Evolutionary conservation across 2,329 filamentous ascomycete species (phyloP).

Genomic region (Leptographium lundbergii): DNA sequence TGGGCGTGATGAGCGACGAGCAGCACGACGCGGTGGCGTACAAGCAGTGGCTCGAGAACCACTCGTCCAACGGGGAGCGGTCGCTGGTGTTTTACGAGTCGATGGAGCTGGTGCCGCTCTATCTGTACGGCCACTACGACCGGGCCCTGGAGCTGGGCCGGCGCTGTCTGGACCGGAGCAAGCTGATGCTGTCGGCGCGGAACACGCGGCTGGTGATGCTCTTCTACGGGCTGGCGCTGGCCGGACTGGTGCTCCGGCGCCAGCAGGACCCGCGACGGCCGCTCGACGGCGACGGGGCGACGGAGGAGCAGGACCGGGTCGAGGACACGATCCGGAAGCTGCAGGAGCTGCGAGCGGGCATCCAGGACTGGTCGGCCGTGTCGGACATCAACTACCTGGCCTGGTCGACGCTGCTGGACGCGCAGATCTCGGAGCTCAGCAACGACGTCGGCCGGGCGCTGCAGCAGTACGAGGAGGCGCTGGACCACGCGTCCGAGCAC

Average conservation of each 20-base stretch:
- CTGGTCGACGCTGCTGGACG: slow-evolving; percentile 56
- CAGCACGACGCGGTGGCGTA: slow-evolving; percentile 47
- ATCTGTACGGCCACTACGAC: slow-evolving; percentile 50
- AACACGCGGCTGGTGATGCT: slow-evolving; percentile 44
- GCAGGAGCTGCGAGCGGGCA: slow-evolving; percentile 41
- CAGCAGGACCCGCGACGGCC: slow-evolving; percentile 33
- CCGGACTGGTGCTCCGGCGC: slow-evolving; percentile 36
- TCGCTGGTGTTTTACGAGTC: slow-evolving; percentile 57
- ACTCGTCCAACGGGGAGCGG: slow-evolving; percentile 45
- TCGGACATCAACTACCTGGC: slow-evolving; percentile 59
- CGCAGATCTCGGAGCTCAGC: slow-evolving; percentile 53
- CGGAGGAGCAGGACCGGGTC: slow-evolving; percentile 15
- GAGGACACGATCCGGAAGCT: slow-evolving; percentile 40
- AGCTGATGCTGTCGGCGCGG: slow-evolving; percentile 45
- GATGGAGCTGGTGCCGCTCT: slow-evolving; percentile 49
- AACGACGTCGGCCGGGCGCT: slow-evolving; percentile 46
- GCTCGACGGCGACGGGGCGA: slow-evolving; percentile 25
- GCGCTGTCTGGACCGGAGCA: slow-evolving; percentile 31
- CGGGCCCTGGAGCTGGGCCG: slow-evolving; percentile 45
- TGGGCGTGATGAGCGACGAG: slow-evolving; percentile 53
- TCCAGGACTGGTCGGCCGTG: slow-evolving; percentile 50
- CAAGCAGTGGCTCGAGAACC: slow-evolving; percentile 43
- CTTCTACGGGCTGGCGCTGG: slow-evolving; percentile 46
- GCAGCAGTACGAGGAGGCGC: slow-evolving; percentile 52
- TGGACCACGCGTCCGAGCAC: slow-evolving; percentile 60